Percentiles rank a stretch among this genome's conserved stretches.
These are phyloP conservation scores for Kuraishia piskuri DNA, from an alignment of 805 yeast species.

Conservation along the genomic window DNA sequence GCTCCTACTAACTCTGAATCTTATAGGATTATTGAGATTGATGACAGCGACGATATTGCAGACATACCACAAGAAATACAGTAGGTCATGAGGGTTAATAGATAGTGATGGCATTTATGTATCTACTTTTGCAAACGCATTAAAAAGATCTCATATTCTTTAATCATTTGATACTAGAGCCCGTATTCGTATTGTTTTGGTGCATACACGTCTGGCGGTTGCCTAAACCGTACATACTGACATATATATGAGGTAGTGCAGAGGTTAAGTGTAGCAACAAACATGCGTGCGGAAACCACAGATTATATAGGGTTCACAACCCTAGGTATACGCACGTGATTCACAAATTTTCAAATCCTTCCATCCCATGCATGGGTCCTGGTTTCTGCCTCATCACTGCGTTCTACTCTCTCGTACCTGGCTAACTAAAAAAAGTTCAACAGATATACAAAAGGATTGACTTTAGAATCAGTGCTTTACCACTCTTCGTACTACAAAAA, in stretches of 20 bases:
- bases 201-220: background rate
- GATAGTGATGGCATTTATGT: background rate
- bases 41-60: slow-evolving; percentile 65
- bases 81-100: background rate
- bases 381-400: background rate
- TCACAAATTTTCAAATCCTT: background rate
- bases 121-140: background rate
- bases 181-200: background rate
- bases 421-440: background rate
- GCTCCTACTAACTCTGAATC: slow-evolving; percentile 14
- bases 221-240: background rate
- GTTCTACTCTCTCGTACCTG: background rate
- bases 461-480: background rate
- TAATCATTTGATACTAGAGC: no score
- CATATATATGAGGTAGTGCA: background rate
- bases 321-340: background rate
- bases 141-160: background rate
- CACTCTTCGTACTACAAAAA: background rate
- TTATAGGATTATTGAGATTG: slow-evolving; percentile 46
- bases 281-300: background rate
- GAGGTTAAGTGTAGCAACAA: no score
- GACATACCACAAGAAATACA: slow-evolving; percentile 33
- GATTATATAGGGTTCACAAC: background rate
- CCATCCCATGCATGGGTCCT: background rate
- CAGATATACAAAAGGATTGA: background rate